Conservation (phyloP, 2,329 filamentous ascomycete genomes). For the Arachnomyces sp. region DNA sequence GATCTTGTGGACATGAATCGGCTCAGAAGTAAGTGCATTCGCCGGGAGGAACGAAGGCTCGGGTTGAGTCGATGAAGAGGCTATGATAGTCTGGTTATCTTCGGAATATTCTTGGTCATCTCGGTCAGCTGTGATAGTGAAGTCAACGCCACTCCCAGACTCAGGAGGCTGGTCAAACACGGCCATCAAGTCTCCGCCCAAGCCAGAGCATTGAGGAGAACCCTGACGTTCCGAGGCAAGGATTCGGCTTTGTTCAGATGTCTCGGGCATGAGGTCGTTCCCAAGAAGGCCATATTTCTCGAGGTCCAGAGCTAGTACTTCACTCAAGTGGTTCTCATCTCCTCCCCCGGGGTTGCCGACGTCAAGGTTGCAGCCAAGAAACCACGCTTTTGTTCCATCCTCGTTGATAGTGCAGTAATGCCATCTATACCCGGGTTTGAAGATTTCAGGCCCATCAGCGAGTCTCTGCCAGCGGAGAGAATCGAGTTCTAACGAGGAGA, state of each 20-base stretch:
- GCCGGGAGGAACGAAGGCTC: slow-evolving; percentile 26
- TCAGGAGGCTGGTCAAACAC: slow-evolving; percentile 84
- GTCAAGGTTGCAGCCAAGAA: slow-evolving; percentile 84
- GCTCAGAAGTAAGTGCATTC: slow-evolving; percentile 54
- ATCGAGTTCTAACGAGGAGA: slow-evolving; percentile 81
- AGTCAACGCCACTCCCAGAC: slow-evolving; percentile 78
- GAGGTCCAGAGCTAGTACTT: slow-evolving; percentile 89
- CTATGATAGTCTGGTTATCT: slow-evolving; percentile 56
- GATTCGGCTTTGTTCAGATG: slow-evolving; percentile 39
- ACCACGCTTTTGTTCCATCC: slow-evolving; percentile 91
- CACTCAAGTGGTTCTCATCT: slow-evolving; percentile 85
- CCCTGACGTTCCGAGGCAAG: slow-evolving; percentile 47
- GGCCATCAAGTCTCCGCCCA: slow-evolving; percentile 76
- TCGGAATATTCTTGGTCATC: slow-evolving; percentile 52
- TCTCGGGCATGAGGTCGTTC: slow-evolving; percentile 57
- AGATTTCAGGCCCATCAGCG: slow-evolving; percentile 88
- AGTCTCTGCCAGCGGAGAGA: slow-evolving; percentile 89
- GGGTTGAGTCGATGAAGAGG: slow-evolving; percentile 25
- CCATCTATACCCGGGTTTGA: slow-evolving; percentile 87
- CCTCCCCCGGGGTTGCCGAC: slow-evolving; percentile 56
- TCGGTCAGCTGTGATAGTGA: slow-evolving; percentile 79
- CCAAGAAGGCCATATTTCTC: slow-evolving; percentile 85
- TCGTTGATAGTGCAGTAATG: slow-evolving; percentile 96
- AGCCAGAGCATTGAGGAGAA: slow-evolving; percentile 47
- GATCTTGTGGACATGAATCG: slow-evolving; percentile 90